Percentiles rank a stretch among this genome's conserved stretches.
Evolutionary conservation across 768 basidiomycete species (phyloP).

Genomic region (Hysterangium stoloniferum): DNA sequence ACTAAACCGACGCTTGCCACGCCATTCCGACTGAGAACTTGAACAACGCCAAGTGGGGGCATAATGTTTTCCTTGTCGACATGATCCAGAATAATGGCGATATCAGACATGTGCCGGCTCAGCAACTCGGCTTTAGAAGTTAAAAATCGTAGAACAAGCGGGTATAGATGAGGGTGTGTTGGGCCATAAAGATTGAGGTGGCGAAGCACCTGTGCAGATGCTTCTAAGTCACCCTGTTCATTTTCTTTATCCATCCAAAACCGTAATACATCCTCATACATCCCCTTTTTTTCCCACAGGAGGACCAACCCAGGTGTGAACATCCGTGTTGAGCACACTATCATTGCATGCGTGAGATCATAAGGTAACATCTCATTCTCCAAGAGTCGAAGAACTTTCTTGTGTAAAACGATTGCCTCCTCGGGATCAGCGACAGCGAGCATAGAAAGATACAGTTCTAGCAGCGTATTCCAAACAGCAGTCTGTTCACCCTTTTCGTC

Average conservation of each 20-base stretch:
- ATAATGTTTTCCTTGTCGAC: conserved; percentile 79
- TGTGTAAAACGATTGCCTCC: conserved; percentile 26
- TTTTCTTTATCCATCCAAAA: conserved; percentile 81
- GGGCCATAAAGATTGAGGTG: conserved; percentile 72
- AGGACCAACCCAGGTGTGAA: conserved; percentile 83
- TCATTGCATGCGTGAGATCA: conserved; percentile 88
- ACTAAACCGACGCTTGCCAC: conserved; percentile 89
- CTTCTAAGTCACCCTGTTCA: conserved; percentile 30
- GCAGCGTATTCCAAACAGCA: conserved; percentile 90
- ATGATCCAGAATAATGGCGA: conserved; percentile 62
- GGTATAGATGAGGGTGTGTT: conserved; percentile 68
- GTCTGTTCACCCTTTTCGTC: conserved; percentile 65
- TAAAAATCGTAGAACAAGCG: conserved; percentile 81
- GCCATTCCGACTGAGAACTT: conserved; percentile 79
- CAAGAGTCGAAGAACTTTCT: conserved; percentile 72
- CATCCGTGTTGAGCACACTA: conserved; percentile 78
- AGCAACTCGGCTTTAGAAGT: conserved; percentile 75
- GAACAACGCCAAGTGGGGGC: conserved; percentile 84
- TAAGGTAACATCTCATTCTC: conserved; percentile 54
- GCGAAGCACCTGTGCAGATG: conserved; percentile 53
- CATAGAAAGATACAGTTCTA: conserved; percentile 82
- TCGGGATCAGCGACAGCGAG: conserved; percentile 24
- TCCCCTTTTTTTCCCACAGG: conserved; percentile 89
- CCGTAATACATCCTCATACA: conserved; percentile 92
- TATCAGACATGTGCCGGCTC: conserved; percentile 58